Conservation (phyloP, 345 rosid species). For the Psidium friedrichsthalianum region DNA sequence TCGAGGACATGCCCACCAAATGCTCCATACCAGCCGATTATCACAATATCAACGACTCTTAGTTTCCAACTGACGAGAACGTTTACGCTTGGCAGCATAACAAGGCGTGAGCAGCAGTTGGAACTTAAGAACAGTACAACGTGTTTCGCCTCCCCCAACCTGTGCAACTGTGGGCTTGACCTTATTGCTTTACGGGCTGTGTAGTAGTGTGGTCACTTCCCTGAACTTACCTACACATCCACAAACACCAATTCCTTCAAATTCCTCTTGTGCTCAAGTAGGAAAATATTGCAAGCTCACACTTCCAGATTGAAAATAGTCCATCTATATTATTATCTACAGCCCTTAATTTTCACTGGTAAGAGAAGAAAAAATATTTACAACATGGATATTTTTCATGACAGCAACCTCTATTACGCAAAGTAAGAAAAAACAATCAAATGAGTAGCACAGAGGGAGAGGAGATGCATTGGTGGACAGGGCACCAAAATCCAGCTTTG, state of each 20-base stretch:
- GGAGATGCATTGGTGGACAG: neutral
- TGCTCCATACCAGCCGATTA: neutral
- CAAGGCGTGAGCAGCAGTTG: neutral
- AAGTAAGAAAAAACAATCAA: neutral
- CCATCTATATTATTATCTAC: neutral
- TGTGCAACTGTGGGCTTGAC: neutral
- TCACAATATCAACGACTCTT: neutral
- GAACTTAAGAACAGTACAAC: neutral
- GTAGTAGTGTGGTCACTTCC: neutral
- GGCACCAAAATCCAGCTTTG: neutral
- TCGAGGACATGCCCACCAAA: neutral
- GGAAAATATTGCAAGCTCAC: neutral
- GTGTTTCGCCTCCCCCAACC: neutral
- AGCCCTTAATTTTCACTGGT: neutral
- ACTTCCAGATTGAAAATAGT: neutral
- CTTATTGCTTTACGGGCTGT: neutral
- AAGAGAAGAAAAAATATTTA: neutral
- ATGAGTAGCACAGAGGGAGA: neutral
- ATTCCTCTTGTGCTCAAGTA: neutral
- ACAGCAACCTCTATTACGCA: neutral
- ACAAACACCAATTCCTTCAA: neutral
- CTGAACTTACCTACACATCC: neutral
- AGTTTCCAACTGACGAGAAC: neutral
- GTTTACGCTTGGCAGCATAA: neutral
- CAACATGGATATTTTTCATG: neutral